Evolutionary conservation across 345 rosid species (phyloP).

Genomic region (Moricandia arvensis): DNA sequence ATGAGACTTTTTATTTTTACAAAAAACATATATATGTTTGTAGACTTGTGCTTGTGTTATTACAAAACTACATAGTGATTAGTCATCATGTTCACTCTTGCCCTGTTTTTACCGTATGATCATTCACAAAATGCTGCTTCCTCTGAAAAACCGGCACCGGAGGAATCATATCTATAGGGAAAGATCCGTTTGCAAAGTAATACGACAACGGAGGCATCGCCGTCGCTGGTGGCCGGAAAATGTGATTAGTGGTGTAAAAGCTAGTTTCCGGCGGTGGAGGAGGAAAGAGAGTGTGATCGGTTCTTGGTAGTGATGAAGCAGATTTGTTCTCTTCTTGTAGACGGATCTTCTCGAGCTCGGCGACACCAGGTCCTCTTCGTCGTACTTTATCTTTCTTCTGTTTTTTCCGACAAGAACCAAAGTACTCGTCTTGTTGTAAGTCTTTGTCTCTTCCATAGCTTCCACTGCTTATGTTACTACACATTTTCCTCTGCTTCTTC

Average conservation of each 20-base stretch:
- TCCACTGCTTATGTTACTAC: constrained; percentile 48
- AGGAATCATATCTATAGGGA: constrained; percentile 40
- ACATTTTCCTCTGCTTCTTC: constrained; percentile 45
- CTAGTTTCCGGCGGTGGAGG: not conserved
- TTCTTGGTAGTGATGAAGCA: constrained; percentile 7
- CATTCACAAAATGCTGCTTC: too few relatives aligned
- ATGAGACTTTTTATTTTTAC: not conserved
- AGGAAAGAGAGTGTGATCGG: constrained; percentile 9
- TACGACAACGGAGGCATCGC: constrained; percentile 24
- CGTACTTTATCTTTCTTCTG: constrained; percentile 41
- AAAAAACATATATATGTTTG: not conserved
- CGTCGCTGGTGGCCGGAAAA: not conserved
- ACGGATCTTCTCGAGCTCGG: constrained; percentile 69
- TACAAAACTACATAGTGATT: too few relatives aligned
- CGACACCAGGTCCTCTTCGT: constrained; percentile 75
- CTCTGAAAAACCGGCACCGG: constrained; percentile 39
- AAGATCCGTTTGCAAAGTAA: constrained; percentile 24
- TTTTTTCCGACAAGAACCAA: constrained; percentile 43
- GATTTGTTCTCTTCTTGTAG: constrained; percentile 43
- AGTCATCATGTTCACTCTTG: too few relatives aligned
- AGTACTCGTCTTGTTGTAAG: constrained; percentile 23
- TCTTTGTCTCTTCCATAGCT: constrained; percentile 34
- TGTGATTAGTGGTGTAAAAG: not conserved
- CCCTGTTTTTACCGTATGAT: not conserved
- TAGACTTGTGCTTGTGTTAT: not conserved